Evolutionary conservation across 225 moss, liverwort and hornwort species (phyloP), one percentile per base, ranked within the genome.

Genomic region (Bryum argenteum): DNA sequence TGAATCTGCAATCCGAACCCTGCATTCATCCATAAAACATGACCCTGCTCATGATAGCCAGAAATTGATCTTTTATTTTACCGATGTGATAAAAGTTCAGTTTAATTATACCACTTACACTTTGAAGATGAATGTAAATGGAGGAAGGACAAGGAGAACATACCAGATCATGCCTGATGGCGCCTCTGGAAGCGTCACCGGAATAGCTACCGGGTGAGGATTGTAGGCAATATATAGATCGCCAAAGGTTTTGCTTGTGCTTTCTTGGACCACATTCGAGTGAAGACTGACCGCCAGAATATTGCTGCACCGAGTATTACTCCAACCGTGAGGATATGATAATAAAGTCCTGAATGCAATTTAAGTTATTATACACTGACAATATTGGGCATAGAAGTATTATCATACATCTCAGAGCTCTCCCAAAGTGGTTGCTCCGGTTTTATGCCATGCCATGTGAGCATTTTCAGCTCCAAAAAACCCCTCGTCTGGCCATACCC

Each of bases 141-240:
- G 10, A 55, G 14, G 33, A 24, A 41, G 20, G 67, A 28, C 21
- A 38, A 48, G 20, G 51, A 50, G 50, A 54, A 69, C 71, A 66
- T 77, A 90, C 95, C 93, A 93, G 39, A 78, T 77, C 93, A 89
- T 89, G 68, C 85, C 88, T 37, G 59, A 61, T 44, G 91, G 77
- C 40, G 88, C 83, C 33, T 79, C 77, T 23, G 93, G 95, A 71
- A 93, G 69, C 56, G 87, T 87, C 45, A 85, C 84, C 23, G 63
- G 59, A 54, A 87, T 81, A 47, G 80, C 69, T 45, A 61, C 70
- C 47, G 81, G 66, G 61, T 90, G 79, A 65, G 96, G 86, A 58
- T 93, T 96, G 76, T 91, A 96, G 16, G 91, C 96, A 66, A 96
- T 71, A 73, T 91, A 96, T 6, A 96, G 38, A 54, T 96, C 90